A percentile compares a stretch with the other conserved stretches of the same genome.
Evolutionary conservation across 495 filamentous ascomycete species (phyloP).

Genomic region (Talaromyces wortmannii): DNA sequence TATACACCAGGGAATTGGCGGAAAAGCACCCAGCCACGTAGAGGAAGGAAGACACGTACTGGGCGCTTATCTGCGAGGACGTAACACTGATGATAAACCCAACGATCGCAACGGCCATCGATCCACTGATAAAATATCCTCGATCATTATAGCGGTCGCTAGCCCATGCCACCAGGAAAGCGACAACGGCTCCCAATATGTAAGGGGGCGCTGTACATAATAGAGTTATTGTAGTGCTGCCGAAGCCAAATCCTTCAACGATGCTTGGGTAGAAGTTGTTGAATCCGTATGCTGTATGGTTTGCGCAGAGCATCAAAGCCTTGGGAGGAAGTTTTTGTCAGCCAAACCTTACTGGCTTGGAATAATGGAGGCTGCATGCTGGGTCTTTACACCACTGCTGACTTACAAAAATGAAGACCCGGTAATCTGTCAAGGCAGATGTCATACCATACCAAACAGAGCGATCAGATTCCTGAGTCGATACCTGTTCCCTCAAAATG

Average conservation of each 20-base stretch:
- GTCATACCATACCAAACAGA: constrained; percentile 23
- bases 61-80: constrained; percentile 28
- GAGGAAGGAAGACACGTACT: constrained; percentile 46
- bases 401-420: constrained; percentile 26
- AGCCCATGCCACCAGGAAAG: constrained; percentile 35
- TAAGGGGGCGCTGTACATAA: constrained; percentile 48
- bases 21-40: constrained; percentile 37
- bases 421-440: constrained; percentile 25
- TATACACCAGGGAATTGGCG: constrained; percentile 42
- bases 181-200: constrained; percentile 33
- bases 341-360: background rate
- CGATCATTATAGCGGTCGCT: constrained; percentile 38
- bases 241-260: constrained; percentile 43
- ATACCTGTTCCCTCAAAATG: background rate
- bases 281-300: constrained; percentile 25
- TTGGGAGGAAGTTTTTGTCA: background rate
- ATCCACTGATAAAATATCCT: constrained; percentile 36
- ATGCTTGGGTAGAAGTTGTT: constrained; percentile 52
- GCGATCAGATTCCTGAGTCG: background rate
- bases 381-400: background rate
- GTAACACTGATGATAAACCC: constrained; percentile 40
- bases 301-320: constrained; percentile 16
- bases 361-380: too few species aligned
- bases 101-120: constrained; percentile 27
- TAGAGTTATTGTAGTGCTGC: constrained; percentile 38